phyloP scores from a whole-genome alignment of 176 grass and related monocot species.

The Saccharum spontaneum region DNA sequence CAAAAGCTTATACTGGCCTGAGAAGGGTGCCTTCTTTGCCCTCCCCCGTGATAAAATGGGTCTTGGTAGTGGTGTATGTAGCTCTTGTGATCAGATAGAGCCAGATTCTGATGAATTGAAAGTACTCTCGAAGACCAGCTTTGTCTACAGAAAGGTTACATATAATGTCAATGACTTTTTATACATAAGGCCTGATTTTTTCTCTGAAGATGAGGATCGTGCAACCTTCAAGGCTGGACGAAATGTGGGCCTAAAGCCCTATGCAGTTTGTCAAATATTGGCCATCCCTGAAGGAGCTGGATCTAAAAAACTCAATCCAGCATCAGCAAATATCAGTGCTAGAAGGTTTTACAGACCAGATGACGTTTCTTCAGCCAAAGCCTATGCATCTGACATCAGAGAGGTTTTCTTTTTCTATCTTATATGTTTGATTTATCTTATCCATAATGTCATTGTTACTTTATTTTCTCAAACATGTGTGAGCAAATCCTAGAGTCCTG shows the following conservation, averaged over 20 bases:
- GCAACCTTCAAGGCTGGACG: conserved; percentile 77
- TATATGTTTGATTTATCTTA: conserved; percentile 19
- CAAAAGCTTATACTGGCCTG: conserved; percentile 86
- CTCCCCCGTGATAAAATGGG: conserved; percentile 70
- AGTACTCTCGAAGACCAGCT: conserved; percentile 63
- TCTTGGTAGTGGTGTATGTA: conserved; percentile 79
- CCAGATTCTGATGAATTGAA: conserved; percentile 58
- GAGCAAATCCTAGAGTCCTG: background rate
- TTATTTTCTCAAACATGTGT: conserved; percentile 6
- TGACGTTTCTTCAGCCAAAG: conserved; percentile 82
- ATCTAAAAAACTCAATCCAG: conserved; percentile 57
- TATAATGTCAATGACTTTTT: conserved; percentile 81
- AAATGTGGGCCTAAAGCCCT: conserved; percentile 93
- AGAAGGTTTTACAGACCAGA: conserved; percentile 97
- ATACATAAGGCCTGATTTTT: conserved; percentile 81
- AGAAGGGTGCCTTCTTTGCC: conserved; percentile 86
- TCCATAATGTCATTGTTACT: conserved; percentile 16
- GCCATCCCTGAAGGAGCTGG: conserved; percentile 46
- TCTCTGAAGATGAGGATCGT: conserved; percentile 58
- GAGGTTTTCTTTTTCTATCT: conserved; percentile 52
- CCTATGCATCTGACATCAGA: conserved; percentile 92
- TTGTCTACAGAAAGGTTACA: conserved; percentile 57
- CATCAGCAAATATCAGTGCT: conserved; percentile 69
- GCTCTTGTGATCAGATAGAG: conserved; percentile 70
- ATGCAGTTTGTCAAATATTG: conserved; percentile 80